phyloP scores from a whole-genome alignment of 78 protist species.

The Monosiga brevicollis region DNA sequence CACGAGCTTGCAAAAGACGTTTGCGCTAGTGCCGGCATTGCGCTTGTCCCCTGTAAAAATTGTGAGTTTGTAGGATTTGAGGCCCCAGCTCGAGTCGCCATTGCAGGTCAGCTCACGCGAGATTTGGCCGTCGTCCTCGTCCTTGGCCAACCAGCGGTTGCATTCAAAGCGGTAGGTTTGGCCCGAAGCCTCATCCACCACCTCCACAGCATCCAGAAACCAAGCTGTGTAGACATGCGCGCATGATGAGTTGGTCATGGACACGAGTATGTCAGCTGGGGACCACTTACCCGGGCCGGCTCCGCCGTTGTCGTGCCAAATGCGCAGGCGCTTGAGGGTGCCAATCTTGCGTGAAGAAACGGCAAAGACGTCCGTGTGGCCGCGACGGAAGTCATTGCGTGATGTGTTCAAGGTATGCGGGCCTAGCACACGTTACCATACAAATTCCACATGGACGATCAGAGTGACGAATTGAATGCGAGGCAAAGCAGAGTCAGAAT shows the following conservation, averaged over 20 bases:
- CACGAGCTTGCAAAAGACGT: not conserved
- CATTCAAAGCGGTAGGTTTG: not conserved
- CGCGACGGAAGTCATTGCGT: not conserved
- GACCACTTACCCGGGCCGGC: not conserved
- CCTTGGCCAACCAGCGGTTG: slow-evolving; percentile 12
- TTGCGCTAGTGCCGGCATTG: not conserved
- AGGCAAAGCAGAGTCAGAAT: no score
- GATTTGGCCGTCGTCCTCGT: slow-evolving; percentile 17
- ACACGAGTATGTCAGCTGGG: no score
- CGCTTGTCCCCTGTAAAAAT: not conserved
- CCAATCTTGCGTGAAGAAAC: not conserved
- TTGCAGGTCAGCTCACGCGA: slow-evolving; percentile 11
- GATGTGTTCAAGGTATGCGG: not conserved
- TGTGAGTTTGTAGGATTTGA: not conserved
- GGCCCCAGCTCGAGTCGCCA: no score
- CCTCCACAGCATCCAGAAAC: not conserved
- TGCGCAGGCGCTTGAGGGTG: not conserved
- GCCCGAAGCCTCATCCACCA: not conserved
- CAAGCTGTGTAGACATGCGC: not conserved
- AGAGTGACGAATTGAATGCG: no score
- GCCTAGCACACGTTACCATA: no score
- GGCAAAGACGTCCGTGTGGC: not conserved
- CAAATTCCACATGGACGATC: no score
- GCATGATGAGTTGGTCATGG: no score
- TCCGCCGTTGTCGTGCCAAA: not conserved